A percentile compares a stretch with the other conserved stretches of the same genome.
These are phyloP conservation scores for Dalechampia spathulata DNA, from an alignment of 441 rosid genomes.

Conservation along the genomic window DNA sequence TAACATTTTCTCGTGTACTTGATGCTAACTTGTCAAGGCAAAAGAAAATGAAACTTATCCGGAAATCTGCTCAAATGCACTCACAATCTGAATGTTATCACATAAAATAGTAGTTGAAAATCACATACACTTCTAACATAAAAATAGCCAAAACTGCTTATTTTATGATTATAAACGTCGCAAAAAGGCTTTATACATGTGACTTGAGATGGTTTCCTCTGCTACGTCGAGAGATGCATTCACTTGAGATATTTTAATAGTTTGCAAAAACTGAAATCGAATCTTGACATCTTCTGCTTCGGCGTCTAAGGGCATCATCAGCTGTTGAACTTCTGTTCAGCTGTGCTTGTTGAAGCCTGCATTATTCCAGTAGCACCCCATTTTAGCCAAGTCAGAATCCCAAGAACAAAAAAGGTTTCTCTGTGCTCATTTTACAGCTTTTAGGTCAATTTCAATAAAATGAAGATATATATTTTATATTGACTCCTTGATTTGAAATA, in stretches of 20 bases:
- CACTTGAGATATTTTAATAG: neutral
- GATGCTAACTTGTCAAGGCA: neutral
- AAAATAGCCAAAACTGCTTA: conserved; percentile 33
- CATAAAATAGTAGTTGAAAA: conserved; percentile 5
- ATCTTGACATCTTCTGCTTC: conserved; percentile 6
- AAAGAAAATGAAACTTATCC: conserved; percentile 1
- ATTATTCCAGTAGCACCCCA: conserved; percentile 9
- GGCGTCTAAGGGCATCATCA: conserved; percentile 13
- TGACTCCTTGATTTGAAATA: no score
- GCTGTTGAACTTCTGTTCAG: conserved; percentile 57
- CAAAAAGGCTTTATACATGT: conserved; percentile 42
- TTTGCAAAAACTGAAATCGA: conserved; percentile 20
- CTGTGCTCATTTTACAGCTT: no score
- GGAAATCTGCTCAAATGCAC: conserved; percentile 11
- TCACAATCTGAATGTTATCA: neutral
- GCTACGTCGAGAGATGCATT: conserved; percentile 19
- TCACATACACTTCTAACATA: conserved; percentile 3
- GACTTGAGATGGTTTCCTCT: conserved; percentile 16
- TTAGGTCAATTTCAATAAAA: no score
- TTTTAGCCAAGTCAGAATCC: neutral
- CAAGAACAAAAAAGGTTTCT: neutral
- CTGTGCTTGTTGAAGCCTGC: conserved; percentile 78
- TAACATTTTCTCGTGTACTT: neutral
- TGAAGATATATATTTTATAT: no score
- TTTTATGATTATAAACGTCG: conserved; percentile 21